Conservation (phyloP, 345 rosid species). For the Eucalyptus curtisii region DNA sequence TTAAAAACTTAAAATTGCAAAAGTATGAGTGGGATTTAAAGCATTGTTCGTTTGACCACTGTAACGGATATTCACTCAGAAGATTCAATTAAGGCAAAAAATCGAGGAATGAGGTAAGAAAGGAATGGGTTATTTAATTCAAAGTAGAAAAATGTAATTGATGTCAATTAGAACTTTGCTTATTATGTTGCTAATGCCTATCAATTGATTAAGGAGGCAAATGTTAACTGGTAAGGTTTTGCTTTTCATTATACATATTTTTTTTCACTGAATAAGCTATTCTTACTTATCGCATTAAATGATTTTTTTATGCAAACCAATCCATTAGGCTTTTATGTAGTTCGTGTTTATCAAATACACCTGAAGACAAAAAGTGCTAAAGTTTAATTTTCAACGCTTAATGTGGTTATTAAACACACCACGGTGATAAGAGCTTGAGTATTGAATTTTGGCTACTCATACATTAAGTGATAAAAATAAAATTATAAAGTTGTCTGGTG, state of each 20-base stretch:
- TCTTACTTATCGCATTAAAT: neutral
- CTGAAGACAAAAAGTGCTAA: accelerated
- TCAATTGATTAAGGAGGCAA: neutral
- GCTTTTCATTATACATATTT: neutral
- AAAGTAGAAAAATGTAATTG: neutral
- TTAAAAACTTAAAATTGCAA: neutral
- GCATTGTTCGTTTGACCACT: neutral
- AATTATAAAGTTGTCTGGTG: neutral
- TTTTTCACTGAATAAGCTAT: neutral
- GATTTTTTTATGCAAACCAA: neutral
- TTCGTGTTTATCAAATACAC: neutral
- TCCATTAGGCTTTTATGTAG: neutral
- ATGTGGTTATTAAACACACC: neutral
- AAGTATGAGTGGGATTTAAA: neutral
- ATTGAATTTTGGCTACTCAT: neutral
- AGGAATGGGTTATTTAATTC: neutral
- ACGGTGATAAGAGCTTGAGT: accelerated
- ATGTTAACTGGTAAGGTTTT: neutral
- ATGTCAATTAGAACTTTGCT: neutral
- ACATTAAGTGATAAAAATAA: neutral
- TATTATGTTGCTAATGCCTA: neutral
- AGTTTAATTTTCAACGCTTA: neutral
- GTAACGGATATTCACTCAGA: neutral
- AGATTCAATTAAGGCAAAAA: neutral
- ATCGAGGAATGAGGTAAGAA: neutral